phyloP scores from a whole-genome alignment of 2,329 filamentous ascomycete species.

The Cordyceps tenuipes region DNA sequence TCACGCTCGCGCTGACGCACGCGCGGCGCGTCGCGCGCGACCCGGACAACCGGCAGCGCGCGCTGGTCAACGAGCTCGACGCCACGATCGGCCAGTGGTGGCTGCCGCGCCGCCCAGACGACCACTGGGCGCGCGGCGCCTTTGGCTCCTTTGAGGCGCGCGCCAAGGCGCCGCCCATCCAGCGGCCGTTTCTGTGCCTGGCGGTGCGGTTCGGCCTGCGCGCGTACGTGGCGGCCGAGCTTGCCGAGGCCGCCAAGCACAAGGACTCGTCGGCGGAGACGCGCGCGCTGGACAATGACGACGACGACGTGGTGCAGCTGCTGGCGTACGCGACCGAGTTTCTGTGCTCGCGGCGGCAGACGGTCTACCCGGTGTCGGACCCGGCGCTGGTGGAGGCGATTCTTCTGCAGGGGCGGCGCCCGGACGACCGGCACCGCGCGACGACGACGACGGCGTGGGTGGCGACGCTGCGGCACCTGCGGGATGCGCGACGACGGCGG shows the following conservation, averaged over 20 bases:
- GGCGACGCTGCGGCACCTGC: conserved; percentile 22
- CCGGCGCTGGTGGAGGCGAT: conserved; percentile 19
- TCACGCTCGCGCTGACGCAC: conserved; percentile 29
- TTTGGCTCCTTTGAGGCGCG: conserved; percentile 26
- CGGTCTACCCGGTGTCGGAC: conserved; percentile 26
- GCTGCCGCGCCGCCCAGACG: conserved; percentile 19
- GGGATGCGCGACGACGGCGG: conserved; percentile 22
- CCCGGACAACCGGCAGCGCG: conserved; percentile 10
- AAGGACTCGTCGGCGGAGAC: neutral
- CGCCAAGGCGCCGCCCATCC: conserved; percentile 21
- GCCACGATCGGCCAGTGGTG: conserved; percentile 24
- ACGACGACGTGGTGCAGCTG: conserved; percentile 20
- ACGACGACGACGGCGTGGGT: conserved; percentile 24
- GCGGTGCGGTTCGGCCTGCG: conserved; percentile 26
- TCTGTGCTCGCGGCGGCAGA: conserved; percentile 25
- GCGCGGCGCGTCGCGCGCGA: conserved; percentile 22
- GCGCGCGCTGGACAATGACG: conserved; percentile 1
- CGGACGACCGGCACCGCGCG: conserved; percentile 15
- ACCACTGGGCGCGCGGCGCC: conserved; percentile 26
- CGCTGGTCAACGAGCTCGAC: conserved; percentile 22
- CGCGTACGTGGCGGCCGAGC: conserved; percentile 19
- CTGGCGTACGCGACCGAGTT: conserved; percentile 26
- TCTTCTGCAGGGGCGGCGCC: conserved; percentile 15
- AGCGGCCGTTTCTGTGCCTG: conserved; percentile 24
- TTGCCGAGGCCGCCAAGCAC: conserved; percentile 11